These are phyloP conservation scores for Cryptococcus sp. DNA, from an alignment of 1,284 basidiomycete species.

Conservation along the genomic window DNA sequence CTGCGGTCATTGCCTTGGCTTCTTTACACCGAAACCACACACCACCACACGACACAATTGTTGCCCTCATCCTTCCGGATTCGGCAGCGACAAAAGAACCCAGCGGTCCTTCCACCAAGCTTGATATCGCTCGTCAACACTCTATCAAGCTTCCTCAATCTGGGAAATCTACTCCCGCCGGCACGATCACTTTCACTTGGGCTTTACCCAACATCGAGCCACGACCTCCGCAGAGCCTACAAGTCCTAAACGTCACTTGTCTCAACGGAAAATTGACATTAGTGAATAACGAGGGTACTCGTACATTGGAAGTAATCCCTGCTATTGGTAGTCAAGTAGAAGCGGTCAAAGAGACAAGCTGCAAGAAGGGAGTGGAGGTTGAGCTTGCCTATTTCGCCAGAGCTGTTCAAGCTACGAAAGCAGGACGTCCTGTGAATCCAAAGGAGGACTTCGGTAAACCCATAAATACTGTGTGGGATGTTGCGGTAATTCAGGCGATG, in stretches of 20 bases:
- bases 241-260: constrained; percentile 12
- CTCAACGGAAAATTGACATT: constrained; percentile 11
- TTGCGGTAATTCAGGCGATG: constrained; percentile 10
- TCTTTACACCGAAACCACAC: constrained; percentile 12
- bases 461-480: constrained; percentile 10
- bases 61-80: constrained; percentile 6
- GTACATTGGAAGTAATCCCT: constrained; percentile 5
- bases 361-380: constrained; percentile 11
- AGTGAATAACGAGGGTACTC: constrained; percentile 6
- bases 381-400: constrained; percentile 11
- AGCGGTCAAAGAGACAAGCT: constrained; percentile 9
- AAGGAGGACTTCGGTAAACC: constrained; percentile 7
- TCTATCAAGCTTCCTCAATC: constrained; percentile 4
- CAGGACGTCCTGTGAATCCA: constrained; percentile 6
- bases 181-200: constrained; percentile 14
- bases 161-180: constrained; percentile 8
- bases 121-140: constrained; percentile 2
- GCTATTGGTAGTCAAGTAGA: constrained; percentile 9
- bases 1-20: constrained; percentile 4
- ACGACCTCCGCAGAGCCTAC: constrained; percentile 1
- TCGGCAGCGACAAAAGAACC: constrained; percentile 8
- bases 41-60: constrained; percentile 13
- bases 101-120: constrained; percentile 9
- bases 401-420: constrained; percentile 9
- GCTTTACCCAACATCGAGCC: constrained; percentile 10